A percentile compares a stretch with the other conserved stretches of the same genome.
phyloP scores from a whole-genome alignment of 306 rosid species.

The Dryas octopetala region DNA sequence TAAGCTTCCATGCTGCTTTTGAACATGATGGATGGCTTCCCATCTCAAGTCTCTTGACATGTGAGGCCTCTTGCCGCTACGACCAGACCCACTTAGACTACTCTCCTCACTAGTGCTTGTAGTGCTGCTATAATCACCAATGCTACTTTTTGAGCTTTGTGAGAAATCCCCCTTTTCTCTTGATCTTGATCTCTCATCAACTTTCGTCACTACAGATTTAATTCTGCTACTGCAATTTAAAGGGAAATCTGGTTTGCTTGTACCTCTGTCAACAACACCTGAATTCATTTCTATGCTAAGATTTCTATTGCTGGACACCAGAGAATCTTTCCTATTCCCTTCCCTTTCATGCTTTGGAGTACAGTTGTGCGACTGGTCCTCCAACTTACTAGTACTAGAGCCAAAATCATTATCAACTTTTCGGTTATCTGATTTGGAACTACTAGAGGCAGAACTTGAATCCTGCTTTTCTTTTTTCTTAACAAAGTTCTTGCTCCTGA shows the following conservation, averaged over 20 bases:
- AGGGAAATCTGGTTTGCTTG: conserved; percentile 48
- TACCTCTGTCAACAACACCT: conserved; percentile 36
- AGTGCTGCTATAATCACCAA: conserved; percentile 85
- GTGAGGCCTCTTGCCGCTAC: conserved; percentile 90
- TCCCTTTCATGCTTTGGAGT: conserved; percentile 43
- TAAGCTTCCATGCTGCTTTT: conserved; percentile 70
- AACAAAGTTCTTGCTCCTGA: conserved; percentile 57
- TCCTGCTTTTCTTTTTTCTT: conserved; percentile 71
- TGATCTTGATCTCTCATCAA: conserved; percentile 72
- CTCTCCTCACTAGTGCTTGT: conserved; percentile 95
- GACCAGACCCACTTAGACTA: conserved; percentile 71
- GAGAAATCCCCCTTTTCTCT: conserved; percentile 88
- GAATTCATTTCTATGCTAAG: conserved; percentile 58
- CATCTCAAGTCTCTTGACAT: conserved; percentile 95
- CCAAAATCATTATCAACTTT: conserved; percentile 40
- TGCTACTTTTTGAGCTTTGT: conserved; percentile 96
- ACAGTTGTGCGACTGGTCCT: conserved; percentile 39
- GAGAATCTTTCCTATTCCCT: conserved; percentile 51
- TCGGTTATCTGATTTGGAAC: conserved; percentile 34
- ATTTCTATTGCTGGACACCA: conserved; percentile 43
- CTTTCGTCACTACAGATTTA: conserved; percentile 47
- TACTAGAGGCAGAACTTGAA: conserved; percentile 42
- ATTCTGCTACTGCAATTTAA: conserved; percentile 52
- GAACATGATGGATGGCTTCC: conserved; percentile 77
- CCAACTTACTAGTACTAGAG: conserved; percentile 41